These are phyloP conservation scores for Sapria himalayana DNA, from an alignment of 345 rosid species.

Conservation along the genomic window DNA sequence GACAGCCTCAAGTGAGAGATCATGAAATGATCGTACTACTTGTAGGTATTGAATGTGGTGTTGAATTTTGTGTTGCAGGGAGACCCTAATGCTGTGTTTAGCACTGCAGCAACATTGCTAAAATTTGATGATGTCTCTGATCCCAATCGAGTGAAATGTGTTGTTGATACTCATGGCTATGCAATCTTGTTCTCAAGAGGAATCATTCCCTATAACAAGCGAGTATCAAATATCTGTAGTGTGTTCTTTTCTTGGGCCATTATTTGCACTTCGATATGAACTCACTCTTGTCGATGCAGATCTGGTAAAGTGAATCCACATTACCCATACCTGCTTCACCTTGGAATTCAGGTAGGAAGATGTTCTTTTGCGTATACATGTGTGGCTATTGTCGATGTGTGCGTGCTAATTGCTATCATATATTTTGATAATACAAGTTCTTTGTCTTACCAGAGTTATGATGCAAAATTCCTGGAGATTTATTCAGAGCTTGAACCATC, in stretches of 20 bases:
- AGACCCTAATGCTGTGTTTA: constrained; percentile 92
- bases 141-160: constrained; percentile 83
- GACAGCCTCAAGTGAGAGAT: too few relatives aligned
- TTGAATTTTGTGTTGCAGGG: constrained; percentile 29
- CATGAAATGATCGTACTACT: too few relatives aligned
- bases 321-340: constrained; percentile 88
- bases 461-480: constrained; percentile 61
- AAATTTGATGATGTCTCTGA: constrained; percentile 82
- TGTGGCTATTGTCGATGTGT: neutral
- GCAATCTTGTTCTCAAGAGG: constrained; percentile 89
- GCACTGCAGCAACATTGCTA: constrained; percentile 80
- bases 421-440: neutral
- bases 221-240: constrained; percentile 8
- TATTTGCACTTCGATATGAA: constrained; percentile 2
- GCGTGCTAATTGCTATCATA: neutral
- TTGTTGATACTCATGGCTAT: constrained; percentile 63
- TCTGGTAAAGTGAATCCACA: constrained; percentile 53
- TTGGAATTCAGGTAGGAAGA: constrained; percentile 70
- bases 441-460: constrained; percentile 45
- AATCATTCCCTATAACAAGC: constrained; percentile 83
- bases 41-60: too few relatives aligned
- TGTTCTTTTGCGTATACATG: neutral
- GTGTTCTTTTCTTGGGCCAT: neutral
- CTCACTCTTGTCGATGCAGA: constrained; percentile 21
- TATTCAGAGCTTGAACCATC: constrained; percentile 74